Conservation (phyloP, 768 basidiomycete species). For the Termitomyces eurrhizus region DNA sequence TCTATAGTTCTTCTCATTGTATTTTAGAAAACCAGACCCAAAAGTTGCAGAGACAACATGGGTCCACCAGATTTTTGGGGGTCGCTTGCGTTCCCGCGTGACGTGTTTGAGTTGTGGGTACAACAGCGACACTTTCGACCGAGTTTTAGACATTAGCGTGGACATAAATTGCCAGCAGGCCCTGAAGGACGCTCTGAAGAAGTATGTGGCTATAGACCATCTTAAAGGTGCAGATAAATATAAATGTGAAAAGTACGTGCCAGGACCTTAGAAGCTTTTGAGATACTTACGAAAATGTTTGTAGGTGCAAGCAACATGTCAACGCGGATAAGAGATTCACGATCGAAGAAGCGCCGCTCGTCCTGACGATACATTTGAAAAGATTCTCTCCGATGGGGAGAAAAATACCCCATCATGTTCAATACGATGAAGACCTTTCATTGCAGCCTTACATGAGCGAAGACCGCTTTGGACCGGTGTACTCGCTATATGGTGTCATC, state of each 20-base stretch:
- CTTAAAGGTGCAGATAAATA: conserved; percentile 94
- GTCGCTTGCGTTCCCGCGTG: conserved; percentile 86
- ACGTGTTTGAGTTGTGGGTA: conserved; percentile 76
- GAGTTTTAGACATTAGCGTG: conserved; percentile 88
- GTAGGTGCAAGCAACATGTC: conserved; percentile 89
- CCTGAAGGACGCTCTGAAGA: conserved; percentile 69
- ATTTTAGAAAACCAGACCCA: conserved; percentile 59
- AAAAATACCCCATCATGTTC: conserved; percentile 75
- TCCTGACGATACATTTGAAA: conserved; percentile 92
- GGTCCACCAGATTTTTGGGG: conserved; percentile 94
- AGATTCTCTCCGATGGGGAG: conserved; percentile 89
- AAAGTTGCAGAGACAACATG: conserved; percentile 83
- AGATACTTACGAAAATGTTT: neutral
- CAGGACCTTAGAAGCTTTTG: neutral
- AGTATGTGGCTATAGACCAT: conserved; percentile 78
- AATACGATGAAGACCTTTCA: conserved; percentile 74
- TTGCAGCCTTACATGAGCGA: conserved; percentile 83
- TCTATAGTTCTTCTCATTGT: conserved; percentile 2
- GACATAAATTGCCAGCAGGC: conserved; percentile 69
- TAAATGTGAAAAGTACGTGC: conserved; percentile 92
- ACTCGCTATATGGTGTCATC: conserved; percentile 88
- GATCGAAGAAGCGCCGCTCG: conserved; percentile 80
- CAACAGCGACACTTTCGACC: conserved; percentile 95
- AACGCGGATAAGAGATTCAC: conserved; percentile 89
- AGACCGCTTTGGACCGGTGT: conserved; percentile 68